Percentiles rank a stretch among this genome's conserved stretches.
Conservation (phyloP, 805 yeast genomes). For the Ogataea naganishii region DNA sequence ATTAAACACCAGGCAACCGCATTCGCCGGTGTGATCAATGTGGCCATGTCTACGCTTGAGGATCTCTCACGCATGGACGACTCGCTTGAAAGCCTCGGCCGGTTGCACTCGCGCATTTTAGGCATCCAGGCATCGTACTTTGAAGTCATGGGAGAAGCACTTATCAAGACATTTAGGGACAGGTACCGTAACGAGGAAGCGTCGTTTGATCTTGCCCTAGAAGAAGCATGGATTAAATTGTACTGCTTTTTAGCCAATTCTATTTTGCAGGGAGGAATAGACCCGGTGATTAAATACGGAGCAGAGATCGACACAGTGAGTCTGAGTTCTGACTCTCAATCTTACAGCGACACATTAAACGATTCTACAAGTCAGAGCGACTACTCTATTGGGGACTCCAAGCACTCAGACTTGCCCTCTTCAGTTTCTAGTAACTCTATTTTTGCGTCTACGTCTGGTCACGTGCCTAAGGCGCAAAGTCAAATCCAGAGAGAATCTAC, state of each 20-base stretch:
- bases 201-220: constrained; percentile 49
- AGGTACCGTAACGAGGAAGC: constrained; percentile 31
- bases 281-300: constrained; percentile 30
- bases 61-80: constrained; percentile 48
- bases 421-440: too few species aligned
- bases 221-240: constrained; percentile 62
- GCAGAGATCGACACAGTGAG: too few species aligned
- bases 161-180: constrained; percentile 59
- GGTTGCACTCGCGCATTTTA: constrained; percentile 65
- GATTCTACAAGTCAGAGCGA: too few species aligned
- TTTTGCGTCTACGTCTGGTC: too few species aligned
- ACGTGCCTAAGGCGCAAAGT: too few species aligned
- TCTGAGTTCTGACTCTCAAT: too few species aligned
- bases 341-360: too few species aligned
- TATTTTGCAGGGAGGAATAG: constrained; percentile 51
- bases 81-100: constrained; percentile 55
- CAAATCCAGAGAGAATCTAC: too few species aligned
- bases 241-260: constrained; percentile 64
- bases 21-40: constrained; percentile 69
- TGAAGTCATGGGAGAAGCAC: constrained; percentile 66
- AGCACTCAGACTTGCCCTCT: too few species aligned
- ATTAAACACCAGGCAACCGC: constrained; percentile 73
- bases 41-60: constrained; percentile 59
- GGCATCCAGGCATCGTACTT: constrained; percentile 65
- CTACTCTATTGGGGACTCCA: too few species aligned